Evolutionary conservation across 2,329 filamentous ascomycete species (phyloP).

Genomic region (Botrytis paeoniae): DNA sequence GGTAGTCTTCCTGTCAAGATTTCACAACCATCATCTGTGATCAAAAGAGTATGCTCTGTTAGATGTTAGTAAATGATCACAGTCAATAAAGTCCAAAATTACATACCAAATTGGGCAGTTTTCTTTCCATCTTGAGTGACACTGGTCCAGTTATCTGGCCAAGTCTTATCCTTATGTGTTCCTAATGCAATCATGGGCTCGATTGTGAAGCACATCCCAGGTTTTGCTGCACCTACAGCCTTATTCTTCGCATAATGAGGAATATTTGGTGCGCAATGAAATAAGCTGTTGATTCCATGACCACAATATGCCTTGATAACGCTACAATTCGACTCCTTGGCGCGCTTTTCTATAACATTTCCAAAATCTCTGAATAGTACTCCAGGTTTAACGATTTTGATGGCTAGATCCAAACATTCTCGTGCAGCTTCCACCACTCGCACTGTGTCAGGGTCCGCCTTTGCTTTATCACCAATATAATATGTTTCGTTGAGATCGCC

Average conservation of each 20-base stretch:
- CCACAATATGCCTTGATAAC: slow-evolving; percentile 96
- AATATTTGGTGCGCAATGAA: slow-evolving; percentile 91
- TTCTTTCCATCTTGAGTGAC: slow-evolving; percentile 84
- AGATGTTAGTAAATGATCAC: slow-evolving; percentile 24
- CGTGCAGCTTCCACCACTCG: slow-evolving; percentile 87
- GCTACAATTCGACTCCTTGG: slow-evolving; percentile 79
- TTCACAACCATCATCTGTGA: slow-evolving; percentile 80
- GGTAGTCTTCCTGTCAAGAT: slow-evolving; percentile 64
- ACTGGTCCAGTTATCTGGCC: slow-evolving; percentile 99
- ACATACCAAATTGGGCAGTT: slow-evolving; percentile 87
- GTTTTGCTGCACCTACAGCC: slow-evolving; percentile 88
- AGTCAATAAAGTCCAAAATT: slow-evolving; percentile 20
- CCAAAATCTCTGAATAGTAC: slow-evolving; percentile 90
- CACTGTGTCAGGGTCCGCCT: slow-evolving; percentile 79
- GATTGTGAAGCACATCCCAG: slow-evolving; percentile 98
- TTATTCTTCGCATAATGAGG: slow-evolving; percentile 99
- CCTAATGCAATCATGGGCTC: slow-evolving; percentile 97
- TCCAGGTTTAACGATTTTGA: slow-evolving; percentile 88
- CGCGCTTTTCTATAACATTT: slow-evolving; percentile 92
- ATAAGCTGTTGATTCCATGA: slow-evolving; percentile 89
- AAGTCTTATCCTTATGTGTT: slow-evolving; percentile 87
- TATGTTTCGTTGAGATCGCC: slow-evolving; percentile 98
- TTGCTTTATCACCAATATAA: slow-evolving; percentile 88
- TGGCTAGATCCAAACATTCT: slow-evolving; percentile 86
- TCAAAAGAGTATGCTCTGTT: slow-evolving; percentile 74